Conservation (phyloP, 176 grass and related monocot species). For the Zoysia japonica region DNA sequence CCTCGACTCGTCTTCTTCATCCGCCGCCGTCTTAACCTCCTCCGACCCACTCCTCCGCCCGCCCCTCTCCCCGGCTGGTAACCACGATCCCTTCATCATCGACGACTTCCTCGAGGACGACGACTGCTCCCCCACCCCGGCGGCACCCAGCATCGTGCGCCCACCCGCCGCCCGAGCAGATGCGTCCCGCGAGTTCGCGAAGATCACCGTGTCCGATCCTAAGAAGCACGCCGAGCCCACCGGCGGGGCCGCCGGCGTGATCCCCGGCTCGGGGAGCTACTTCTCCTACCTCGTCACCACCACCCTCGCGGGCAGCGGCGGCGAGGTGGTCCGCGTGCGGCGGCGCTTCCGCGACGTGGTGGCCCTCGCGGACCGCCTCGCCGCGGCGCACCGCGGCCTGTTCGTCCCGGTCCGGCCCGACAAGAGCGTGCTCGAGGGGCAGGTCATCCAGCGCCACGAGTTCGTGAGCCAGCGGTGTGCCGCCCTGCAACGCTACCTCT, state of each 20-base stretch:
- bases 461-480: conserved; percentile 76
- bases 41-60: conserved; percentile 82
- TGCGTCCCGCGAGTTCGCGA: conserved; percentile 37
- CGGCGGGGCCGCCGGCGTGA: conserved; percentile 38
- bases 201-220: conserved; percentile 83
- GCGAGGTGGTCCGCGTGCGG: conserved; percentile 54
- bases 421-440: conserved; percentile 87
- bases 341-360: conserved; percentile 86
- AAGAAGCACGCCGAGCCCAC: conserved; percentile 73
- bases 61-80: conserved; percentile 23
- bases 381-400: conserved; percentile 59
- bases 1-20: conserved; percentile 51
- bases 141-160: background rate
- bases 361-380: conserved; percentile 64
- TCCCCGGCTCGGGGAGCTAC: conserved; percentile 68
- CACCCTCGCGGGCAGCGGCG: conserved; percentile 31
- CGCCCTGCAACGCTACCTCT: conserved; percentile 80
- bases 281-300: conserved; percentile 79
- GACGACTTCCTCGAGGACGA: conserved; percentile 42
- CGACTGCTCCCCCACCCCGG: conserved; percentile 5
- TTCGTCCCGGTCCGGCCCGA: conserved; percentile 74
- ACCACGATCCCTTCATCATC: conserved; percentile 47
- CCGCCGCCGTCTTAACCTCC: conserved; percentile 25
- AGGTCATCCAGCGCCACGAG: conserved; percentile 86
- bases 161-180: background rate